Percentiles rank a stretch among this genome's conserved stretches.
Conservation (phyloP, 73 alveolate species). For the Paramecium caudatum region DNA sequence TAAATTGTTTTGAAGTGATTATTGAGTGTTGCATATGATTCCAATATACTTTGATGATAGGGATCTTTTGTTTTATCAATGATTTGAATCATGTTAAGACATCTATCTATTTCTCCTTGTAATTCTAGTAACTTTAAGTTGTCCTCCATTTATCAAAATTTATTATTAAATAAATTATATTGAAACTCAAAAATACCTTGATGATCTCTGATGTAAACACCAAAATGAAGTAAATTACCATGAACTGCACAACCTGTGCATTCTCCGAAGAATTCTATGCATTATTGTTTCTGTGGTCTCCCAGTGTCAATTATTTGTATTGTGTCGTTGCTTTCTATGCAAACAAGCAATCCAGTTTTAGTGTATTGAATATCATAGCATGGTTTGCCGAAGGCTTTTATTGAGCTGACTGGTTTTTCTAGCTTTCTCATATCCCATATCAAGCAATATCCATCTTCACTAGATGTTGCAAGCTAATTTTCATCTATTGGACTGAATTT, state of each 20-base stretch:
- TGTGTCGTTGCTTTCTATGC: neutral
- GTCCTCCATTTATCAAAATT: neutral
- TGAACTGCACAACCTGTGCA: neutral
- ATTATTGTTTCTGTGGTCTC: neutral
- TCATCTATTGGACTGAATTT: neutral
- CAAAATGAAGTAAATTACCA: neutral
- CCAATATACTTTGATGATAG: neutral
- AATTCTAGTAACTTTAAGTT: neutral
- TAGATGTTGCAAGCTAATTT: neutral
- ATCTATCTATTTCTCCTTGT: neutral
- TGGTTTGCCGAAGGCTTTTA: neutral
- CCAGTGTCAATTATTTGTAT: neutral
- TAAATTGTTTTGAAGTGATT: neutral
- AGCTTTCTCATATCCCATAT: neutral
- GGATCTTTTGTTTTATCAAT: neutral
- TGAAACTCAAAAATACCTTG: too few species aligned
- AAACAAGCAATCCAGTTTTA: neutral
- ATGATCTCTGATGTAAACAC: too few species aligned
- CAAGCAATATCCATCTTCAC: neutral
- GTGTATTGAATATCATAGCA: neutral
- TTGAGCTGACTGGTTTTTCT: neutral
- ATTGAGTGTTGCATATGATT: neutral
- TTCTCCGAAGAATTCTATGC: neutral
- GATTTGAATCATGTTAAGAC: neutral
- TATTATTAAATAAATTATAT: conserved; percentile 30